These are phyloP conservation scores for Sodiomyces alkalinus DNA, from an alignment of 2,329 filamentous ascomycete genomes.

Conservation along the genomic window DNA sequence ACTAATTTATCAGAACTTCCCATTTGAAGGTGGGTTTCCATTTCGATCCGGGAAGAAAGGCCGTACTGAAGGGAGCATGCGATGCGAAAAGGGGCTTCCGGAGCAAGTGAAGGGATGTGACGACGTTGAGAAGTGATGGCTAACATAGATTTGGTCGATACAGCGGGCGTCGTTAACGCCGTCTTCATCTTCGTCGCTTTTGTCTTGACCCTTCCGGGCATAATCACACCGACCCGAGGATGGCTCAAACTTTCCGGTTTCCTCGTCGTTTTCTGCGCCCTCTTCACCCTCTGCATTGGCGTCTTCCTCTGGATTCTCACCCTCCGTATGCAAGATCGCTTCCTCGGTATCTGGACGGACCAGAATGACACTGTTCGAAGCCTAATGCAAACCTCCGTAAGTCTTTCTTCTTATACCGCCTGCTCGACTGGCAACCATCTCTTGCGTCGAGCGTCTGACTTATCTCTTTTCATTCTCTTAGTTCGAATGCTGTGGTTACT, in stretches of 20 bases:
- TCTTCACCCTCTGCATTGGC: conserved; percentile 53
- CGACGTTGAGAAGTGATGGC: no score
- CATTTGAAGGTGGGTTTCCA: conserved; percentile 30
- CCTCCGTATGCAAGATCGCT: conserved; percentile 47
- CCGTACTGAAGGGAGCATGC: no score
- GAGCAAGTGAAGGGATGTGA: no score
- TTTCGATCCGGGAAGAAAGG: no score
- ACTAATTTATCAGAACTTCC: conserved; percentile 37
- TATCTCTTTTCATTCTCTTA: conserved; percentile 22
- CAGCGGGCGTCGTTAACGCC: conserved; percentile 57
- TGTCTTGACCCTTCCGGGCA: conserved; percentile 52
- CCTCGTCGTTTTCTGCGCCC: conserved; percentile 41
- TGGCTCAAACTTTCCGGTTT: conserved; percentile 59
- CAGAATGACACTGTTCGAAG: conserved; percentile 44
- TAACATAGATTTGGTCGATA: no score
- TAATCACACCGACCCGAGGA: conserved; percentile 49
- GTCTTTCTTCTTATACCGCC: conserved; percentile 11
- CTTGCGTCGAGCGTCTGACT: conserved; percentile 8
- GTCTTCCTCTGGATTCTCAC: conserved; percentile 61
- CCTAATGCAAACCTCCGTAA: conserved; percentile 54
- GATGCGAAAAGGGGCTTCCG: background rate
- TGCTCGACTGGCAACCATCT: background rate
- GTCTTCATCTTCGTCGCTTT: conserved; percentile 59
- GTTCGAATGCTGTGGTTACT: conserved; percentile 72
- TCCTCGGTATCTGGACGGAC: conserved; percentile 43